A percentile compares a stretch with the other conserved stretches of the same genome.
These are phyloP conservation scores for Dunaliella primolecta DNA, from an alignment of 139 green algal species.

Conservation along the genomic window DNA sequence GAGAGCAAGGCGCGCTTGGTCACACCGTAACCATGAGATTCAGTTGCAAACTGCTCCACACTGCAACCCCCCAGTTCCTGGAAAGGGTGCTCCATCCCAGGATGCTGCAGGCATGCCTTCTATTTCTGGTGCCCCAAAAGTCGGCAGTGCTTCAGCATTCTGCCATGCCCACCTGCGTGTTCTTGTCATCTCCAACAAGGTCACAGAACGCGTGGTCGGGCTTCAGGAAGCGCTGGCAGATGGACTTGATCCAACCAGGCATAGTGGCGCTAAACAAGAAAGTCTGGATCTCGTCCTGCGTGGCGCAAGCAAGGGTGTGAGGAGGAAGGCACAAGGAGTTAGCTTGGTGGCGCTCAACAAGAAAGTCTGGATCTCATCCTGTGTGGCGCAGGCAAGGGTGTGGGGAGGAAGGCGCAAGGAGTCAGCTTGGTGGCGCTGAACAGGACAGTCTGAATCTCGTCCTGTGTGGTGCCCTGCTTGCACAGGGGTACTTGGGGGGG, in stretches of 20 bases:
- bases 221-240: slow-evolving; percentile 84
- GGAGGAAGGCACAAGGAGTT: background rate
- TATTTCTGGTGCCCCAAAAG: too few species aligned
- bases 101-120: too few species aligned
- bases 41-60: too few species aligned
- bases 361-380: slow-evolving; percentile 85
- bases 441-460: slow-evolving; percentile 90
- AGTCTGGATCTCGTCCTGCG: slow-evolving; percentile 79
- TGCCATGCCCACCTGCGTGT: slow-evolving; percentile 85
- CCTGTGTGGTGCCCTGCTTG: slow-evolving; percentile 1
- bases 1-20: too few species aligned
- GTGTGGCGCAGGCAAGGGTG: background rate
- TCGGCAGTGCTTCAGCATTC: too few species aligned
- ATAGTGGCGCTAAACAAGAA: slow-evolving; percentile 97
- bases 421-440: slow-evolving; percentile 92
- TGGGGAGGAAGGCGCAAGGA: background rate
- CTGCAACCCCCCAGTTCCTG: too few species aligned
- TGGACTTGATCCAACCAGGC: slow-evolving; percentile 90
- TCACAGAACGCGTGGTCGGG: slow-evolving; percentile 76
- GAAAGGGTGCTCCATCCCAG: too few species aligned
- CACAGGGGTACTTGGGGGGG: background rate
- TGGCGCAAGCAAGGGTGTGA: background rate
- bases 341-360: slow-evolving; percentile 96
- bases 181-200: slow-evolving; percentile 82
- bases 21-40: too few species aligned